A percentile compares a stretch with the other conserved stretches of the same genome.
phyloP scores from a whole-genome alignment of 177 flowering plant species.

The Telopea speciosissima region DNA sequence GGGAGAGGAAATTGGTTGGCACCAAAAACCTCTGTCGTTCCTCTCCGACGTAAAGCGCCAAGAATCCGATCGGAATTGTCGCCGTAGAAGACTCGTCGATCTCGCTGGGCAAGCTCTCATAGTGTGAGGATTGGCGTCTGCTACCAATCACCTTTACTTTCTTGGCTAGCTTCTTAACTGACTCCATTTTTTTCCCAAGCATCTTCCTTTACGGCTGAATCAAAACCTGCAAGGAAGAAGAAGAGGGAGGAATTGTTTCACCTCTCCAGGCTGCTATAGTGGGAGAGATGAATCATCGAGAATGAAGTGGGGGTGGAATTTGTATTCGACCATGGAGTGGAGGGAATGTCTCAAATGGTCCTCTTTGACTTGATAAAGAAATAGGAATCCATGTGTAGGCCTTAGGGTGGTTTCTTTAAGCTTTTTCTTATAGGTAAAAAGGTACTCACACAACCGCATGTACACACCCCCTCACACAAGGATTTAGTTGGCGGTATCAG shows the following conservation, averaged over 20 bases:
- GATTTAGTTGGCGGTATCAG: no score
- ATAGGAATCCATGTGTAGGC: slow-evolving; percentile 3
- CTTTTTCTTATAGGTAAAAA: no score
- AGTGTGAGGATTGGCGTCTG: slow-evolving; percentile 7
- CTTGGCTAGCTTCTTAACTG: slow-evolving; percentile 58
- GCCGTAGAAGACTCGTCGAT: slow-evolving; percentile 18
- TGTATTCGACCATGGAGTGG: slow-evolving; percentile 16
- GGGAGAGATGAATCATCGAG: slow-evolving; percentile 2
- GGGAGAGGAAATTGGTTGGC: slow-evolving; percentile 55
- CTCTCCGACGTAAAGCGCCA: slow-evolving; percentile 74
- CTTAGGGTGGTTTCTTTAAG: no score
- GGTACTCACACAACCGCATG: no score
- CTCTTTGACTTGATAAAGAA: slow-evolving; percentile 11
- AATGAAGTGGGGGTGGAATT: slow-evolving; percentile 9
- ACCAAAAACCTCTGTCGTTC: slow-evolving; percentile 60
- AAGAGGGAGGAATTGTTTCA: no score
- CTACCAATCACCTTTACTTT: slow-evolving; percentile 35
- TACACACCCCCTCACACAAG: no score
- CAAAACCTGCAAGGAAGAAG: not conserved
- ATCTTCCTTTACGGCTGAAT: slow-evolving; percentile 4
- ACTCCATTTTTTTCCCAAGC: slow-evolving; percentile 35
- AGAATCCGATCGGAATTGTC: slow-evolving; percentile 49
- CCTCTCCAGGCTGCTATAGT: not conserved
- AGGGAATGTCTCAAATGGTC: slow-evolving; percentile 20
- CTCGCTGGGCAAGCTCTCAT: slow-evolving; percentile 33